A percentile compares a stretch with the other conserved stretches of the same genome.
Conservation (phyloP, 1,284 basidiomycete species). For the Irpex sp. region DNA sequence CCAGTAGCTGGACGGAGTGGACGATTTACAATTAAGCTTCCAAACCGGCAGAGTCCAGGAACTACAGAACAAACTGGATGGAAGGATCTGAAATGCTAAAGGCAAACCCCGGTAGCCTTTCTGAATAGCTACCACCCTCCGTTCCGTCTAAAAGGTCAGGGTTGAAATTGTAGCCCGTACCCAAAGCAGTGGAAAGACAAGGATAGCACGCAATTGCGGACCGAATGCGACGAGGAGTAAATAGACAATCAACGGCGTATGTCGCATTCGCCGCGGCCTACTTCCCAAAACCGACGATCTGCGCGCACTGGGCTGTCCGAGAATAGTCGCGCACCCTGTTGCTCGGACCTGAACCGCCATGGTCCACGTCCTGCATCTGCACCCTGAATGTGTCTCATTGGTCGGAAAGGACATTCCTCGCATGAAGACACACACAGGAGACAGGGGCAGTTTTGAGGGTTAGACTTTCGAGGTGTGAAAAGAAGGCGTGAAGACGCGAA, state of each 20-base stretch:
- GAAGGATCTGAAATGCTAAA: neutral
- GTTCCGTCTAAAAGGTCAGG: neutral
- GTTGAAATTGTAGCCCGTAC: neutral
- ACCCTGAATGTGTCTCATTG: constrained; percentile 10
- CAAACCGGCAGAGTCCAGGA: neutral
- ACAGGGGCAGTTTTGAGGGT: neutral
- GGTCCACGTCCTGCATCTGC: neutral
- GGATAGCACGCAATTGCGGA: neutral
- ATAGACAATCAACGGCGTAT: neutral
- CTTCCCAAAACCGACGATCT: neutral
- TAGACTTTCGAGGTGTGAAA: constrained; percentile 3
- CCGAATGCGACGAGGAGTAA: neutral
- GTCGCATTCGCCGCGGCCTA: neutral
- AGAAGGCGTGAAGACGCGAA: neutral
- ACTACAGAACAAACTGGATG: neutral
- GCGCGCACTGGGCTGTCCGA: neutral
- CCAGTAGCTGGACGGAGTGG: neutral
- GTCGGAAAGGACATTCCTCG: constrained; percentile 2
- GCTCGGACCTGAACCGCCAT: neutral
- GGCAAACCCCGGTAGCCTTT: neutral
- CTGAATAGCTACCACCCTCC: neutral
- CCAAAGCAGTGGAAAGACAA: neutral
- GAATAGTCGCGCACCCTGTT: neutral
- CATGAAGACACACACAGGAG: neutral
- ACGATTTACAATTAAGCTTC: neutral